Evolutionary conservation across 805 yeast genomes (phyloP).

Genomic region (Barnettozyma wickerhamii): DNA sequence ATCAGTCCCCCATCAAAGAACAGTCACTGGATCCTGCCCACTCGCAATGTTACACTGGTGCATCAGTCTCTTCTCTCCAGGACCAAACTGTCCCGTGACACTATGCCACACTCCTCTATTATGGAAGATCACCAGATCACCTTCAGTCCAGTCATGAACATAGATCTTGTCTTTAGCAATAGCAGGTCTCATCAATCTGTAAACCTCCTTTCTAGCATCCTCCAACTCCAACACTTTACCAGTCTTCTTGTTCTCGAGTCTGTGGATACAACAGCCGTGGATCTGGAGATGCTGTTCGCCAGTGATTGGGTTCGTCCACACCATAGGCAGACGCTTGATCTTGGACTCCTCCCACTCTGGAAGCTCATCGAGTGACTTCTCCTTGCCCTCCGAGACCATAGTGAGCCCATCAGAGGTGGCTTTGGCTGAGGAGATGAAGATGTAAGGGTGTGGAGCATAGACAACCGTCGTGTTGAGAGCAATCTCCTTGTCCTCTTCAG

Average conservation of each 20-base stretch:
- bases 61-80: conserved; percentile 79
- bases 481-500: conserved; percentile 65
- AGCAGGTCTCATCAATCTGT: conserved; percentile 80
- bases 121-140: conserved; percentile 82
- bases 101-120: conserved; percentile 92
- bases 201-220: conserved; percentile 70
- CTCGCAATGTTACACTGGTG: conserved; percentile 93
- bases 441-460: conserved; percentile 92
- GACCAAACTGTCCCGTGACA: conserved; percentile 83
- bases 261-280: conserved; percentile 83
- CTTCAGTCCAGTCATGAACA: conserved; percentile 79
- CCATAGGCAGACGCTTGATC: conserved; percentile 75
- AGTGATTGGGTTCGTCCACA: conserved; percentile 90
- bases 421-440: conserved; percentile 71
- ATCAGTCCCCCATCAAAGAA: too few relatives aligned
- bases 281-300: conserved; percentile 79
- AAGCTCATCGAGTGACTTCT: conserved; percentile 56
- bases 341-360: conserved; percentile 83
- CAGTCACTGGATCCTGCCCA: conserved; percentile 58
- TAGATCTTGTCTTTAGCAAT: conserved; percentile 69
- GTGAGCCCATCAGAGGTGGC: conserved; percentile 87
- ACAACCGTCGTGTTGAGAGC: conserved; percentile 78
- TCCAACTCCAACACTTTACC: conserved; percentile 62
- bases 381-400: conserved; percentile 78
- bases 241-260: conserved; percentile 46